Evolutionary conservation across 371 early-diverging fungal genomes (phyloP).

Genomic region (Mortierella sp.): DNA sequence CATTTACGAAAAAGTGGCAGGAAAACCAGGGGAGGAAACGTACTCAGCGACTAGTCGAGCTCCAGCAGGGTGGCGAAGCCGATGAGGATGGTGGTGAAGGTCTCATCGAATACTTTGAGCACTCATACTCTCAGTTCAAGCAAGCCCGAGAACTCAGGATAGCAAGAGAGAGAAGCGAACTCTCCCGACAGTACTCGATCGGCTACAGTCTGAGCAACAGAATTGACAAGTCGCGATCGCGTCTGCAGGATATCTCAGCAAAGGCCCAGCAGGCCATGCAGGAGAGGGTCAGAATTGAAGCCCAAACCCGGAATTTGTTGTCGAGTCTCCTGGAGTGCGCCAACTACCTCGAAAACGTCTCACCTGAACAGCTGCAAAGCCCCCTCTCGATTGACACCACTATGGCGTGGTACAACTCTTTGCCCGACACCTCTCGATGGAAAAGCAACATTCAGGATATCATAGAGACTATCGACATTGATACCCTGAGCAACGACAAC

Average conservation of each 20-base stretch:
- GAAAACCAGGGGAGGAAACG: conserved; percentile 33
- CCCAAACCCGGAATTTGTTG: conserved; percentile 41
- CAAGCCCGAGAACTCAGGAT: conserved; percentile 46
- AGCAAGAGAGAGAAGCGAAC: conserved; percentile 47
- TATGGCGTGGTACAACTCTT: conserved; percentile 46
- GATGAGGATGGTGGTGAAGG: conserved; percentile 37
- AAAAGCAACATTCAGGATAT: conserved; percentile 50
- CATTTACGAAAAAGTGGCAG: conserved; percentile 42
- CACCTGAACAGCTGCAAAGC: conserved; percentile 35
- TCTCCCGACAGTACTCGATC: conserved; percentile 51
- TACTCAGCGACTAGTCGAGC: conserved; percentile 30
- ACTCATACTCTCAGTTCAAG: conserved; percentile 50
- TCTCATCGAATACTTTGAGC: conserved; percentile 54
- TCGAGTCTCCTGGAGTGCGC: conserved; percentile 52
- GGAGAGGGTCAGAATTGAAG: conserved; percentile 40
- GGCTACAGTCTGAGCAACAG: conserved; percentile 43
- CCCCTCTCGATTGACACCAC: conserved; percentile 53
- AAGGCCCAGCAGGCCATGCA: conserved; percentile 43
- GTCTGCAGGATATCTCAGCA: conserved; percentile 39
- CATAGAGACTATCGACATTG: conserved; percentile 50
- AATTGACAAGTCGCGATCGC: conserved; percentile 48
- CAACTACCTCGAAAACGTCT: conserved; percentile 44
- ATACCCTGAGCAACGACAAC: conserved; percentile 31
- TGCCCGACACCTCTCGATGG: conserved; percentile 53
- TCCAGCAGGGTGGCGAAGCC: conserved; percentile 12